Conservation (phyloP, 2,329 filamentous ascomycete species). For the Penicillium oxalicum region DNA sequence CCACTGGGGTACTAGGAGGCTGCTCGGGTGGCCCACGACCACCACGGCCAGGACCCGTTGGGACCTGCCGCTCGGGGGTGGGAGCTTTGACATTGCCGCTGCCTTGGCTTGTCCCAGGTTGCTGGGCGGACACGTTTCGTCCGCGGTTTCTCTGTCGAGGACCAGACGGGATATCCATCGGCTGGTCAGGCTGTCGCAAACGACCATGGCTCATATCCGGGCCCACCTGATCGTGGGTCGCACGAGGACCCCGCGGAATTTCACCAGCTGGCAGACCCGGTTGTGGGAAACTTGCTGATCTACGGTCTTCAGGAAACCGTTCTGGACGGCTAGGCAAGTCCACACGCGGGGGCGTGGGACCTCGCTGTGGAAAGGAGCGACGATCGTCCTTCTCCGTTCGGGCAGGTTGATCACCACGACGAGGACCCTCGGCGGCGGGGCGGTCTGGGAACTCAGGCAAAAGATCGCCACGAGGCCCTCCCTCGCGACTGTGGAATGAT, state of each 20-base stretch:
- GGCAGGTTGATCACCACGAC: conserved; percentile 23
- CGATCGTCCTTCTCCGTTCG: conserved; percentile 31
- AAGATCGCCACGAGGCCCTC: conserved; percentile 31
- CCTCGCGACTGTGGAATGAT: conserved; percentile 23
- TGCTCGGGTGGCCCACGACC: conserved; percentile 32
- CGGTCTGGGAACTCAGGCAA: conserved; percentile 31
- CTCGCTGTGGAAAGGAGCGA: conserved; percentile 21
- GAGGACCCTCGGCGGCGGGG: conserved; percentile 20
- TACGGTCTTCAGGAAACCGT: conserved; percentile 33
- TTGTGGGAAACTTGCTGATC: conserved; percentile 22
- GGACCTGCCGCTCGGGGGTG: conserved; percentile 36
- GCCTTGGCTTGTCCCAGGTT: conserved; percentile 13
- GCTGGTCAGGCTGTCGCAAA: conserved; percentile 35
- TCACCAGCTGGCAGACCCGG: conserved; percentile 36
- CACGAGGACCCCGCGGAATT: conserved; percentile 50
- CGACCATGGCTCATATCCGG: conserved; percentile 45
- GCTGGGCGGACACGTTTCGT: conserved; percentile 26
- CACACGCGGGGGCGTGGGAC: conserved; percentile 23
- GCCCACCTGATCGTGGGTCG: conserved; percentile 30
- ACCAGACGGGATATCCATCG: conserved; percentile 48
- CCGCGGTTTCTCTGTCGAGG: conserved; percentile 42
- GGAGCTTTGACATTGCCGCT: conserved; percentile 22
- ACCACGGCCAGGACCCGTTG: conserved; percentile 39
- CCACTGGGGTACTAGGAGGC: conserved; percentile 22
- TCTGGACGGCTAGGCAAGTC: conserved; percentile 34